Conservation (phyloP, 306 rosid species). For the Phaseolus lunatus region DNA sequence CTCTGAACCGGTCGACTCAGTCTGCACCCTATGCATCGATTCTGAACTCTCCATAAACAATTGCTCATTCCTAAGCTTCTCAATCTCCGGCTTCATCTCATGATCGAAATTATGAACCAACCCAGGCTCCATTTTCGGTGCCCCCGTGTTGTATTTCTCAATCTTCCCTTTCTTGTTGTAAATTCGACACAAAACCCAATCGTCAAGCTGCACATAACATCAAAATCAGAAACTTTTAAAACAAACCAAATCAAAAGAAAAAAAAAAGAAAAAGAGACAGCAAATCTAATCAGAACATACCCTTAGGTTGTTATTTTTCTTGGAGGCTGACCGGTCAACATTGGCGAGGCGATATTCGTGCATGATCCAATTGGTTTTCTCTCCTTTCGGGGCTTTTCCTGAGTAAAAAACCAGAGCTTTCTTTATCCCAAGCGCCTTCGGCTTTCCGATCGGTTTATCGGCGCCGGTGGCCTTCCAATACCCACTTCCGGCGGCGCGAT, state of each 20-base stretch:
- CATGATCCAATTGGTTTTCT: conserved; percentile 99
- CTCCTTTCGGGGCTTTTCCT: conserved; percentile 85
- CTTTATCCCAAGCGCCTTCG: conserved; percentile 82
- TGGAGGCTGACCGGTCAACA: conserved; percentile 83
- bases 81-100: conserved; percentile 66
- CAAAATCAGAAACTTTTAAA: neutral
- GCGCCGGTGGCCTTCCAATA: conserved; percentile 99
- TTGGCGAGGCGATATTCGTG: conserved; percentile 97
- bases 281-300: conserved; percentile 32
- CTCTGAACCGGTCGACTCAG: conserved; percentile 79
- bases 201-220: conserved; percentile 75
- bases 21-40: conserved; percentile 66
- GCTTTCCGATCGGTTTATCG: conserved; percentile 89
- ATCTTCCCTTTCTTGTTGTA: conserved; percentile 89
- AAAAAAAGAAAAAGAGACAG: too few species aligned
- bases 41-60: conserved; percentile 64
- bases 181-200: conserved; percentile 92
- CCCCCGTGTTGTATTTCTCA: conserved; percentile 53
- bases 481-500: conserved; percentile 88
- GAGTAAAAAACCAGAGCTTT: conserved; percentile 92
- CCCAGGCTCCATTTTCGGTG: conserved; percentile 36
- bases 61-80: conserved; percentile 43
- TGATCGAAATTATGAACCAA: conserved; percentile 55
- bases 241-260: too few species aligned
- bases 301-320: conserved; percentile 69